phyloP scores from a whole-genome alignment of 2,329 filamentous ascomycete species.

The Seiridium cupressi region DNA sequence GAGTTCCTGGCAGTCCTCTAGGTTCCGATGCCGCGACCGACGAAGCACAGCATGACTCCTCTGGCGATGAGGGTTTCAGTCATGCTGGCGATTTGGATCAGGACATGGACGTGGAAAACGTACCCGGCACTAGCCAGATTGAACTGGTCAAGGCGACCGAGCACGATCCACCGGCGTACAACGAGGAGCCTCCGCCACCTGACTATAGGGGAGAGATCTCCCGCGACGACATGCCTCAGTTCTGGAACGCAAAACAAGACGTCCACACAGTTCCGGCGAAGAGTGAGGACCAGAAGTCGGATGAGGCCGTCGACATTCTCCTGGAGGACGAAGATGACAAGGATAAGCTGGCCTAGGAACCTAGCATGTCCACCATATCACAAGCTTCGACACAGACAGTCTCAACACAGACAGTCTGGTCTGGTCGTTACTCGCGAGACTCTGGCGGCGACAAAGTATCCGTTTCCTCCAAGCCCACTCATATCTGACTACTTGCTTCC shows the following conservation, averaged over 20 bases:
- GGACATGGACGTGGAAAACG: slow-evolving; percentile 19
- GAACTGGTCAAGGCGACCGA: slow-evolving; percentile 20
- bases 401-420: not conserved
- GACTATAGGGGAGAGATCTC: slow-evolving; percentile 13
- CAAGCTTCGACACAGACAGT: not conserved
- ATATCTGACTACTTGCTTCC: not conserved
- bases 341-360: slow-evolving; percentile 1
- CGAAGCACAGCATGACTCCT: slow-evolving; percentile 35
- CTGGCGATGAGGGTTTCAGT: slow-evolving; percentile 29
- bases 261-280: slow-evolving; percentile 39
- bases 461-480: not conserved
- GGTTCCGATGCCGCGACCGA: slow-evolving; percentile 31
- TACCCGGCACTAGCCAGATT: slow-evolving; percentile 26
- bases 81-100: slow-evolving; percentile 14
- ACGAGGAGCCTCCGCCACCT: slow-evolving; percentile 12
- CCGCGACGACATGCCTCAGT: slow-evolving; percentile 27
- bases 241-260: slow-evolving; percentile 33
- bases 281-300: slow-evolving; percentile 34
- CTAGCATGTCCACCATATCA: not conserved
- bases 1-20: slow-evolving; percentile 17
- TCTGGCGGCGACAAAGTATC: not conserved
- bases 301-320: slow-evolving; percentile 50
- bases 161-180: slow-evolving; percentile 17
- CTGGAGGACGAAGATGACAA: slow-evolving; percentile 38
- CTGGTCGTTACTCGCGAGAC: not conserved